phyloP scores from a whole-genome alignment of 2,329 filamentous ascomycete species.

The Sporothrix brunneoviolacea region DNA sequence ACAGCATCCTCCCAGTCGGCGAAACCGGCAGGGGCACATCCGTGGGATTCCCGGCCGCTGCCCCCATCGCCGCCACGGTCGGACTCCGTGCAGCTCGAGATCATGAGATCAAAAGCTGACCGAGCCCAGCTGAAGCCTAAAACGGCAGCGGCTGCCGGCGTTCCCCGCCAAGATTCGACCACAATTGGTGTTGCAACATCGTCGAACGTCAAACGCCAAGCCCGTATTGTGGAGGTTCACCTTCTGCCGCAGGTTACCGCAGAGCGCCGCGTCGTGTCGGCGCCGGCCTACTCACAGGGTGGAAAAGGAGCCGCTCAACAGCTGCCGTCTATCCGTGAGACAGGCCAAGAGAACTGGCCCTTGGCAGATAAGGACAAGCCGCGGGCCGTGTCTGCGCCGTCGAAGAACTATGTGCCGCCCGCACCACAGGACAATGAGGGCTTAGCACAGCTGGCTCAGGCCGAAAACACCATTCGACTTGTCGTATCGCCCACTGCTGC shows the following conservation, averaged over 20 bases:
- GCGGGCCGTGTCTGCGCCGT: slow-evolving; percentile 42
- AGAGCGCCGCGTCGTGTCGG: slow-evolving; percentile 45
- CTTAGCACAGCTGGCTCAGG: slow-evolving; percentile 6
- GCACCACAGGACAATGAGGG: slow-evolving; percentile 15
- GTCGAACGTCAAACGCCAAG: slow-evolving; percentile 5
- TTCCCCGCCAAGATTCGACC: not conserved
- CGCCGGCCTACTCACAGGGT: slow-evolving; percentile 40
- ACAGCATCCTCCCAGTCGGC: not conserved
- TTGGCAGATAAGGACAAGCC: slow-evolving; percentile 26
- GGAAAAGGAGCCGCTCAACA: slow-evolving; percentile 30
- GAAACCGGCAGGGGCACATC: slow-evolving; percentile 9
- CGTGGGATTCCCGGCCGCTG: slow-evolving; percentile 44
- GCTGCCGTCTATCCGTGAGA: slow-evolving; percentile 46
- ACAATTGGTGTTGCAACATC: slow-evolving; percentile 1
- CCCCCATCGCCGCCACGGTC: slow-evolving; percentile 39
- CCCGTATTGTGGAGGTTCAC: not conserved
- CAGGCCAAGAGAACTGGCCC: slow-evolving; percentile 23
- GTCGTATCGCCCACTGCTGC: slow-evolving; percentile 15
- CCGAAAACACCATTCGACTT: slow-evolving; percentile 18
- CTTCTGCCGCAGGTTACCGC: not conserved
- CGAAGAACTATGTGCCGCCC: slow-evolving; percentile 21
- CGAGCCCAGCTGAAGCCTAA: not conserved
- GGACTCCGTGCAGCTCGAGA: slow-evolving; percentile 22
- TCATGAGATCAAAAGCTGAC: slow-evolving; percentile 17
- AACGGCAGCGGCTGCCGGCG: not conserved